Conservation (phyloP, 306 rosid species). For the Pterocarpus macrocarpus region DNA sequence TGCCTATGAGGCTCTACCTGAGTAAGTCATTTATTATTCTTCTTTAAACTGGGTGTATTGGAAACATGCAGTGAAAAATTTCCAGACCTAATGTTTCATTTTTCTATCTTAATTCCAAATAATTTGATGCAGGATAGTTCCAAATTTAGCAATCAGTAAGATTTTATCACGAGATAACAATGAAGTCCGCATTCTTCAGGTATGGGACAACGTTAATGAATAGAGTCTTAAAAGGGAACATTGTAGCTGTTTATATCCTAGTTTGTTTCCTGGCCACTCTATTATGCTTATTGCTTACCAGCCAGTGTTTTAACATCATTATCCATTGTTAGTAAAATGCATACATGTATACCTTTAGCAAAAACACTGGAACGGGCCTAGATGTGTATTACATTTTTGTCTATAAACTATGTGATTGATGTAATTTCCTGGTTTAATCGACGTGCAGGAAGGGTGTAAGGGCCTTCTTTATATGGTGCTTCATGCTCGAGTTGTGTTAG, state of each 20-base stretch:
- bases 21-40: slow-evolving; percentile 57
- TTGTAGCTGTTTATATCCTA: not conserved
- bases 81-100: slow-evolving; percentile 8
- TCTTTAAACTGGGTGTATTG: slow-evolving; percentile 14
- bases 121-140: slow-evolving; percentile 72
- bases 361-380: not conserved
- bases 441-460: slow-evolving; percentile 86
- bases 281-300: not conserved
- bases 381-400: not conserved
- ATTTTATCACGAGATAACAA: slow-evolving; percentile 83
- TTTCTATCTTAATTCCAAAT: slow-evolving; percentile 29
- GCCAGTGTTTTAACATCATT: slow-evolving; percentile 18
- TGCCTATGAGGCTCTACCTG: slow-evolving; percentile 84
- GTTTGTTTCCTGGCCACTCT: slow-evolving; percentile 2
- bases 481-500: slow-evolving; percentile 86
- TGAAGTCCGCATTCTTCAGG: slow-evolving; percentile 91
- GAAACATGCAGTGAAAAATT: not conserved
- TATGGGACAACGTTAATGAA: slow-evolving; percentile 43
- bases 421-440: not conserved
- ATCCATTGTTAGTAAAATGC: not conserved
- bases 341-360: not conserved
- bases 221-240: not conserved
- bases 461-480: slow-evolving; percentile 92
- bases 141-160: slow-evolving; percentile 85
- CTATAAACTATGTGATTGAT: not conserved